Evolutionary conservation across 2,329 filamentous ascomycete genomes (phyloP).

Genomic region (Ilyonectria destructans): DNA sequence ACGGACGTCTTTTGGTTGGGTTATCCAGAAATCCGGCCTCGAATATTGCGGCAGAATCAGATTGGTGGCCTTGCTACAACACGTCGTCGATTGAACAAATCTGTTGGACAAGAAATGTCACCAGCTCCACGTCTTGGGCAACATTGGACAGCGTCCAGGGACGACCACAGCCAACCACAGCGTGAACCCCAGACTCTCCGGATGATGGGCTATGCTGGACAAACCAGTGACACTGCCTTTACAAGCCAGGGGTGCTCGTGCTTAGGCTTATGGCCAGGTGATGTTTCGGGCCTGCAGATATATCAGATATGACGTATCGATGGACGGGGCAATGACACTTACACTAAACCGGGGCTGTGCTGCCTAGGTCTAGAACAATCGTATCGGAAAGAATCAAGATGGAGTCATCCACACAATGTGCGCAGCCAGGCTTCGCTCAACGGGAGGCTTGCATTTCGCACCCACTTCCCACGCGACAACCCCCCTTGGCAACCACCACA

Average conservation of each 20-base stretch:
- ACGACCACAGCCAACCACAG: slow-evolving; percentile 1
- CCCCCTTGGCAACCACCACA: neutral
- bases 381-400: neutral
- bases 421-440: neutral
- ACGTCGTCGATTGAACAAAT: neutral
- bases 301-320: neutral
- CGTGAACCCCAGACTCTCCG: neutral
- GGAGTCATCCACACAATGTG: neutral
- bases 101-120: neutral
- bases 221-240: neutral
- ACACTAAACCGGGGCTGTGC: neutral
- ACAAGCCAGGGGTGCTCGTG: neutral
- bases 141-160: neutral
- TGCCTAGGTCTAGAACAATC: neutral
- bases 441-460: slow-evolving; percentile 7
- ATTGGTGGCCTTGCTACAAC: neutral
- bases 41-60: neutral
- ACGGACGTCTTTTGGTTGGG: neutral
- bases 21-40: neutral
- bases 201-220: neutral
- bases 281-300: neutral
- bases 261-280: neutral
- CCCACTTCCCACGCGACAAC: slow-evolving; percentile 7
- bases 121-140: neutral
- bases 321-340: neutral